A percentile compares a stretch with the other conserved stretches of the same genome.
Evolutionary conservation across 2,329 filamentous ascomycete species (phyloP).

Genomic region (Colletotrichum liaoningense): DNA sequence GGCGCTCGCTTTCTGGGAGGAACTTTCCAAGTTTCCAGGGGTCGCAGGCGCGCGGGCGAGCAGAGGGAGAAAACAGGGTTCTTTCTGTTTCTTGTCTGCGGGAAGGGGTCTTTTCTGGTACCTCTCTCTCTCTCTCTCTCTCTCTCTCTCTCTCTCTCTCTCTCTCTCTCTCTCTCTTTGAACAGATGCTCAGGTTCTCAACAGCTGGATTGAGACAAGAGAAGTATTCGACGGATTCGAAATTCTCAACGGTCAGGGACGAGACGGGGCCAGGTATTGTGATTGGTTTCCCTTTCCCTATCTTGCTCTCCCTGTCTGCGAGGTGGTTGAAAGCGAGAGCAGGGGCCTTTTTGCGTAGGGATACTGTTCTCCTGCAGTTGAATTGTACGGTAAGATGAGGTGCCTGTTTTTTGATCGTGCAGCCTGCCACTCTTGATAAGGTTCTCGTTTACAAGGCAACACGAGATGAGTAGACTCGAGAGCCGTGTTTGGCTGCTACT

Average conservation of each 20-base stretch:
- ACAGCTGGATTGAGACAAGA: not conserved
- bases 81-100: not conserved
- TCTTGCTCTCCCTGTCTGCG: not conserved
- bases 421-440: not conserved
- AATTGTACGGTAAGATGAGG: not conserved
- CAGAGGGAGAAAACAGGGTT: not conserved
- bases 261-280: slow-evolving; percentile 7
- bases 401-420: not conserved
- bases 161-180: too few relatives aligned
- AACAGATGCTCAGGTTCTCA: not conserved
- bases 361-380: not conserved
- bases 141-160: not conserved
- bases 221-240: not conserved
- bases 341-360: slow-evolving; percentile 8
- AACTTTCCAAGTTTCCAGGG: not conserved
- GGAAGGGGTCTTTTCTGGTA: not conserved
- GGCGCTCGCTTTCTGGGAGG: not conserved
- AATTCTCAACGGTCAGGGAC: not conserved
- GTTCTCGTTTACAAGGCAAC: not conserved
- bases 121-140: not conserved
- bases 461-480: not conserved
- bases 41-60: not conserved
- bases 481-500: not conserved
- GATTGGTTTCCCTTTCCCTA: slow-evolving; percentile 10
- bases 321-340: not conserved